Evolutionary conservation across 768 basidiomycete species (phyloP).

Genomic region (Strobilomyces echinocephalus): DNA sequence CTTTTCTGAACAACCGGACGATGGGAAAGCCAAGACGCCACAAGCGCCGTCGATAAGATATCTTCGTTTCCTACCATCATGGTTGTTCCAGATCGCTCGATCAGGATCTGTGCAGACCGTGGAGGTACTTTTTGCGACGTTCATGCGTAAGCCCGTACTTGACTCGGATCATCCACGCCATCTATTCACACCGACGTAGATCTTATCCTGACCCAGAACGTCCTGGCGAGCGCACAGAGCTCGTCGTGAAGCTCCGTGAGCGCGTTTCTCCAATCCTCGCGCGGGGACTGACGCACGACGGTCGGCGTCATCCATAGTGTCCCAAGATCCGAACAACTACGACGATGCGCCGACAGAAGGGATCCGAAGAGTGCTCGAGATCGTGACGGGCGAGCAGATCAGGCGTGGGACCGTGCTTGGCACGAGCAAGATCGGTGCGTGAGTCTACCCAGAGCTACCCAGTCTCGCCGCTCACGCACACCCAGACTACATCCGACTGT

Average conservation of each 20-base stretch:
- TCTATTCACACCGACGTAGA: conserved; percentile 29
- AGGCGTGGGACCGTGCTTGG: conserved; percentile 61
- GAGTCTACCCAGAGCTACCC: not conserved
- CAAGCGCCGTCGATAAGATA: conserved; percentile 5
- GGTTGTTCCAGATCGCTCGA: conserved; percentile 64
- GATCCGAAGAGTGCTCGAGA: conserved; percentile 80
- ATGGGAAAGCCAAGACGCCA: not conserved
- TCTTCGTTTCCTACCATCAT: not conserved
- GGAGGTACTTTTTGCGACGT: conserved; percentile 94
- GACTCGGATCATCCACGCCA: not conserved
- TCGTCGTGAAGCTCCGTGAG: conserved; percentile 87
- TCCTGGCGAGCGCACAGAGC: conserved; percentile 57
- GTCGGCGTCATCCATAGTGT: conserved; percentile 49
- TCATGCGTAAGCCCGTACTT: conserved; percentile 55
- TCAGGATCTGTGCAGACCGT: conserved; percentile 82
- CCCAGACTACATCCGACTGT: conserved; percentile 83
- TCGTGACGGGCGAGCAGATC: conserved; percentile 63
- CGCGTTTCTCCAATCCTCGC: not conserved
- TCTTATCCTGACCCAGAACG: conserved; percentile 73
- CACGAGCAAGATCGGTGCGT: conserved; percentile 74
- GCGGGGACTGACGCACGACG: not conserved
- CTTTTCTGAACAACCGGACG: no score
- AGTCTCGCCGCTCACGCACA: no score
- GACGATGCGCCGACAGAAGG: conserved; percentile 92
- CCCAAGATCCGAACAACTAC: conserved; percentile 86